A percentile compares a stretch with the other conserved stretches of the same genome.
These are phyloP conservation scores for Cordyceps farinosa DNA, from an alignment of 2,329 filamentous ascomycete genomes.

Conservation along the genomic window DNA sequence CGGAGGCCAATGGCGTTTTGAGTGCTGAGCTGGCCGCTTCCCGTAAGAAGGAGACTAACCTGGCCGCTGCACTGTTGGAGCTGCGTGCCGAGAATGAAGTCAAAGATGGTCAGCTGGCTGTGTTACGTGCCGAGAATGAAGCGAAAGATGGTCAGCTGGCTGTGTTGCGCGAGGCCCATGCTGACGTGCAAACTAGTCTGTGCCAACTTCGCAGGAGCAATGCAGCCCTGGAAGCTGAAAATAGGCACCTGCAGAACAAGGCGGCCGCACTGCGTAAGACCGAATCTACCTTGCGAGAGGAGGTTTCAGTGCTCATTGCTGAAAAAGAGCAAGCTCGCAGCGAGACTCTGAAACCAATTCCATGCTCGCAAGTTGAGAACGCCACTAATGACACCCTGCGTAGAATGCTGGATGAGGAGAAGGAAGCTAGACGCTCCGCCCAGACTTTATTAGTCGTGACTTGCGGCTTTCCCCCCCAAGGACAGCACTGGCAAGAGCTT, in stretches of 20 bases:
- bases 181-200: too few species aligned
- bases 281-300: not conserved
- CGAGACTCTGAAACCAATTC: too few species aligned
- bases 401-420: not conserved
- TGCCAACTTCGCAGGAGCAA: too few species aligned
- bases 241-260: not conserved
- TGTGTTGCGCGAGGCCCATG: too few species aligned
- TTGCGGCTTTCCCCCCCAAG: not conserved
- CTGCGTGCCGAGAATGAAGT: too few species aligned
- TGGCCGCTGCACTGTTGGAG: not conserved
- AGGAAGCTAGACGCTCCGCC: not conserved
- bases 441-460: not conserved
- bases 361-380: too few species aligned
- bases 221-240: not conserved
- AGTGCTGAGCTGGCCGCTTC: not conserved
- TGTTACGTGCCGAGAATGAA: not conserved
- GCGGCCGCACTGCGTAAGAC: not conserved
- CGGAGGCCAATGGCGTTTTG: not conserved
- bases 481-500: not conserved
- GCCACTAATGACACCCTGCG: not conserved
- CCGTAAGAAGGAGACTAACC: not conserved
- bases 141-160: too few species aligned
- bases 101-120: not conserved
- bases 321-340: not conserved
- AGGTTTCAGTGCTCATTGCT: not conserved